Base-by-base conservation (phyloP, 371 early-diverging fungal species). In the Coemansia sp. region DNA sequence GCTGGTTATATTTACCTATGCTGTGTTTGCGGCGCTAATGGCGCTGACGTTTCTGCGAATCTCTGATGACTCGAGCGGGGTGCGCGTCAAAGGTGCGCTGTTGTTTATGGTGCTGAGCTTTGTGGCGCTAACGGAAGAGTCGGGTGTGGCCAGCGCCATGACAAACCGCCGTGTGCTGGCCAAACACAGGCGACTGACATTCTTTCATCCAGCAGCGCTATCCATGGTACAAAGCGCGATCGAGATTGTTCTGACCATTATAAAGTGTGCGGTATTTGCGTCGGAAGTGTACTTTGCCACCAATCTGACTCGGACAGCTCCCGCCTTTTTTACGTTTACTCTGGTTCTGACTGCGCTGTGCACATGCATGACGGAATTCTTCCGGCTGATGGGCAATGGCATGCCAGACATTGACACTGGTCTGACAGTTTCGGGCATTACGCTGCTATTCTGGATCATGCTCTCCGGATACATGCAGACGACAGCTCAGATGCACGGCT, bases 81-180 rank as follows among this genome's bases (percentile, higher is more conserved):
- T 90, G 48, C 89, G 89, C 71, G 84, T 87, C 0, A 86, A 91
- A 40, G 90, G 90, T 51, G 90, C 91, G 72, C 88, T 86, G 21
- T 64, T 89, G 1, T 87, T 87, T 66, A 85, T 86, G 62, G 78
- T 84, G 0, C 62, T 86, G 0, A 65, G 87, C 14, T 88, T 87
- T 71, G 87, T 85, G 53, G 65, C 86, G 7, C 81, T 89, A 18
- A 68, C 84, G 5, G 80, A 84, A 11, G 83, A 86, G 66, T 64
- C 71, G 51, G 75, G 70, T 59, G 67, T 79, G 59, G 71, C 79
- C 57, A 74, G 75, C 59, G 62, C 79, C 30, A 62, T 79, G 30
- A 80, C 78, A 40, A 88, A 87, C 48, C 86, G 89, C 23, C 86
- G 84, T 9, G 79, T 89, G 18, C 62, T 89, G 6, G 85, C 87